Percentiles rank a stretch among this genome's conserved stretches.
Evolutionary conservation across 179 eudicot genomes (phyloP).

Genomic region (Camellia oleifera): DNA sequence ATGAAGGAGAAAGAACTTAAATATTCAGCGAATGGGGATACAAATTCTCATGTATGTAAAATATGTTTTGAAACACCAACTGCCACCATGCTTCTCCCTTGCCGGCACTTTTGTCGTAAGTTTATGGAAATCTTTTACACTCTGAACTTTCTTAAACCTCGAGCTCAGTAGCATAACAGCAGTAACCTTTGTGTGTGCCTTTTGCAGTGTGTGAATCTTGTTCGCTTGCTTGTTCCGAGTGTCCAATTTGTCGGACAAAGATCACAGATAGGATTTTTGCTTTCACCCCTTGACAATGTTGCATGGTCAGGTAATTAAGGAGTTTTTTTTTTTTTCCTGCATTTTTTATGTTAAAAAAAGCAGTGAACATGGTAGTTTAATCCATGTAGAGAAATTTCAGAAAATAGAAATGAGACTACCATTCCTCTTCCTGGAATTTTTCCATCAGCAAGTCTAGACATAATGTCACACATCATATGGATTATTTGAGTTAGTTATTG

Average conservation of each 20-base stretch:
- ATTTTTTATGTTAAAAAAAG: no score
- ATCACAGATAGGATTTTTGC: constrained; percentile 92
- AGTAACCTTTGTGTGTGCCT: background rate
- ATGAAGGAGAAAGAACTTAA: constrained; percentile 92
- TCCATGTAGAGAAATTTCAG: background rate
- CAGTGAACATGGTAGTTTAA: background rate
- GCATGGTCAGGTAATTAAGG: constrained; percentile 24
- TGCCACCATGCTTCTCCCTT: constrained; percentile 93
- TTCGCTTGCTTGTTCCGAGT: constrained; percentile 94
- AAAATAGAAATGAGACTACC: background rate
- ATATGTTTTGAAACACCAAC: constrained; percentile 91
- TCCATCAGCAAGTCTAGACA: no score
- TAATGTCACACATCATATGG: background rate
- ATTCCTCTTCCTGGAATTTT: background rate
- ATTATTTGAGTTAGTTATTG: background rate
- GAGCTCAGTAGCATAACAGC: background rate
- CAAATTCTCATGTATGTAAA: constrained; percentile 91
- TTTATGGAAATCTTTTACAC: background rate
- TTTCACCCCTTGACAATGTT: constrained; percentile 57
- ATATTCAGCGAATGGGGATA: constrained; percentile 55
- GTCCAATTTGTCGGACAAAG: constrained; percentile 92
- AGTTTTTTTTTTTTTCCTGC: background rate
- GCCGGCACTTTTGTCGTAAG: constrained; percentile 95
- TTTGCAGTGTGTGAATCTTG: constrained; percentile 96
- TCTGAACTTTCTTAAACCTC: background rate